Evolutionary conservation across 495 filamentous ascomycete genomes (phyloP), one percentile per base, ranked within the genome.

Genomic region (Podospora sp.): DNA sequence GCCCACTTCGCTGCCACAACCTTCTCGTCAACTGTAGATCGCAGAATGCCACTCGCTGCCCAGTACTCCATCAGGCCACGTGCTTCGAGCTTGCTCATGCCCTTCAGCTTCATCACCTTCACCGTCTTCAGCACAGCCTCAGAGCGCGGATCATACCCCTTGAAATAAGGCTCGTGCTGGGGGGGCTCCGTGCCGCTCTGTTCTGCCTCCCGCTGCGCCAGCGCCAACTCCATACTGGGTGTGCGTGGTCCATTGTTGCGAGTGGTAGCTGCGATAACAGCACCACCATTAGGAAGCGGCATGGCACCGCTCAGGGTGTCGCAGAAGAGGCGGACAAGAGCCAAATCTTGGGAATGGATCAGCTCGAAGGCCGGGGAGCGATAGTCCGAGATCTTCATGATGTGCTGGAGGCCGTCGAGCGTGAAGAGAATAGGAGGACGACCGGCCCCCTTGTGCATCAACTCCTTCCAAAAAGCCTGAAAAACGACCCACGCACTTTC

Each of bases 61-160:
- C 93, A 98, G 79, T 97, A 98, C 82, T 97, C 95, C 87, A 98
- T 87, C 69, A 95, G 81, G 0, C 86, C 84, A 62, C 90, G 86
- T 46, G 94, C 88, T 80, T 98, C 94, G 24, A 81, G 78, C 74
- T 87, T 92, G 63, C 81, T 90, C 66, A 97, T 63, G 5, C 91
- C 90, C 27, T 79, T 79, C 25, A 96, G 71, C 14, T 80, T 78
- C 55, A 87, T 20, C 1, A 87, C 72, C 51, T 77, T 70, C 14
- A 82, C 82, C 27, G 71, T 76, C 68, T 86, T 79, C 50, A 94
- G 78, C 24, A 84, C 83, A n/a, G 86, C 78, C 33, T 82, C 81
- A 22, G 92, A 87, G 25, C 92, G 85, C 65, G 82, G 72, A 75
- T 99, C 95, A 62, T 88, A 84, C 11, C 83, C 81, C 66, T 80